Evolutionary conservation across 2,329 filamentous ascomycete species (phyloP), one percentile per base, ranked within the genome.

Genomic region (Ophiostoma quercus): DNA sequence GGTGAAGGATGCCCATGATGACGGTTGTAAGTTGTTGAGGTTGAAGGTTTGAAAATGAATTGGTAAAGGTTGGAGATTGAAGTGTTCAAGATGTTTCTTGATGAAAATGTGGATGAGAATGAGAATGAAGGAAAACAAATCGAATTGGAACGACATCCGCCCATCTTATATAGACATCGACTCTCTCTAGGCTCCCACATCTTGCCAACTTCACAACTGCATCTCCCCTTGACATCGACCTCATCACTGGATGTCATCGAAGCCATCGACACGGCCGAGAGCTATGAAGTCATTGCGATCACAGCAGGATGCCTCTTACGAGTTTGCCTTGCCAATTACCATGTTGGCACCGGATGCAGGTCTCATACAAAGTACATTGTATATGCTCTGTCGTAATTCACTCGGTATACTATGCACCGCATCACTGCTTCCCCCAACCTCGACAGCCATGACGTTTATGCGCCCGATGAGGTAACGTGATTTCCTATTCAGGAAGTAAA

Each of bases 1-100:
- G 69, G 68, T 71, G 69, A n/a, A 68, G 51, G 62, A 68, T 22
- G 43, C 69, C 69, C 69, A 71, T 71, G 65, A 67, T 71, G 70
- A 32, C 29, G 51, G 51, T 32, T 43, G n/a, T 19, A 9, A 32
- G 41, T 14, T 14, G 22, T 41, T 34, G 19, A 34, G 51, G 25
- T n/a, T 29, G n/a, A 29, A 1, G 51, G 51, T 62, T 37, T 29
- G 66, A 19, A 14, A 19, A 43, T 47, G 9, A 51, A 25, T 8
- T 22, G 22, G 47, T 54, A 22, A 54, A 43, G 34, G 1, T 4
- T 34, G 39, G 47, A 54, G 19, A 9, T 66, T 4, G n/a, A 39
- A 25, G 6, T 60, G 32, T 43, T 43, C 14, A 43, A 16, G 41
- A 6, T 12, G 2, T 14, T 16, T 43, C 16, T 47, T 57, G 51